Conservation (phyloP, 2,329 filamentous ascomycete species). For the Drechslera avenae region DNA sequence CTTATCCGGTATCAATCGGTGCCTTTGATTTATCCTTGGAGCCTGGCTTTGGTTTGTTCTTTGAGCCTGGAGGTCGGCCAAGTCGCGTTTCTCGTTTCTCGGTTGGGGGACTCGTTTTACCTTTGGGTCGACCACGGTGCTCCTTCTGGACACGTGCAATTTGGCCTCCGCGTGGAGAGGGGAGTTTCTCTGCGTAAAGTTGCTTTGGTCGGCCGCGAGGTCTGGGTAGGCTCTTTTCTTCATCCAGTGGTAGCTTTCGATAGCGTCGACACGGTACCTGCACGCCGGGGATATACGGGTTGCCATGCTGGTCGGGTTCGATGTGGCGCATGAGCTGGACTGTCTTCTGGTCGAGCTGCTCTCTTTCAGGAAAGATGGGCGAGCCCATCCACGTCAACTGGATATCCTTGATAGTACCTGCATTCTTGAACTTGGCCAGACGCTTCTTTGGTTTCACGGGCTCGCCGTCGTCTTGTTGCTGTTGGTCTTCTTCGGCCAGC, state of each 20-base stretch:
- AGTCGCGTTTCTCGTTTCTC: background rate
- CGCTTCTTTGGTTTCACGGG: conserved; percentile 7
- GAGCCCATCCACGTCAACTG: conserved; percentile 47
- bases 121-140: conserved; percentile 21
- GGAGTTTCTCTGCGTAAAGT: background rate
- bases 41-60: background rate
- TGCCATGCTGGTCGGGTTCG: background rate
- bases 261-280: background rate
- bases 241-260: background rate
- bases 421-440: conserved; percentile 18
- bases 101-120: conserved; percentile 23
- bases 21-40: conserved; percentile 1
- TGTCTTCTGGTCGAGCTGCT: conserved; percentile 31
- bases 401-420: conserved; percentile 40
- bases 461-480: conserved; percentile 11
- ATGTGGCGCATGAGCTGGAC: conserved; percentile 12
- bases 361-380: conserved; percentile 40
- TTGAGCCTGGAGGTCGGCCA: conserved; percentile 1
- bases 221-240: background rate
- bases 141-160: background rate
- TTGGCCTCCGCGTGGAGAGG: conserved; percentile 5
- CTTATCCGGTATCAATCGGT: background rate
- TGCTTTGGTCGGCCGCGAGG: conserved; percentile 5
- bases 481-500: conserved; percentile 6
- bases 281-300: background rate